These are phyloP conservation scores for Aureobasidium leucospermi DNA, from an alignment of 2,329 filamentous ascomycete genomes.

Conservation along the genomic window DNA sequence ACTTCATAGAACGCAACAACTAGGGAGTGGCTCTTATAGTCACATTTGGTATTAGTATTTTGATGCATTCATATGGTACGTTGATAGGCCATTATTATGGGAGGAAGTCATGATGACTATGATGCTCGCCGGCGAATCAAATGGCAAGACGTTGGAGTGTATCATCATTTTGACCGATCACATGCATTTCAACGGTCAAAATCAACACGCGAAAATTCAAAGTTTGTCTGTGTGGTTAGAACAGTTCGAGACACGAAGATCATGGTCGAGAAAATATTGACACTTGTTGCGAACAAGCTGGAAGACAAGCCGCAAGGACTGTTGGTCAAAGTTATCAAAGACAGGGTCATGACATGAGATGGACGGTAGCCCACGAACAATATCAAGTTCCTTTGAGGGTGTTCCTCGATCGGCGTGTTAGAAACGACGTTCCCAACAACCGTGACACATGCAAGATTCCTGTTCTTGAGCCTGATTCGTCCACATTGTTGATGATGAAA, in stretches of 20 bases:
- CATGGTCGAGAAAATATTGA: too few species aligned
- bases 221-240: too few species aligned
- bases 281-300: too few species aligned
- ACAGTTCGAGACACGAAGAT: too few species aligned
- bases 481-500: not conserved
- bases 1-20: too few species aligned
- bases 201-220: not conserved
- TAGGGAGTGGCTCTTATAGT: too few species aligned
- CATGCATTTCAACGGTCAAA: conserved; percentile 1
- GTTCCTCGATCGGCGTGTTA: not conserved
- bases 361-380: not conserved
- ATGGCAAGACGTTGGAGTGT: not conserved
- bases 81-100: too few species aligned
- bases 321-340: not conserved
- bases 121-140: not conserved
- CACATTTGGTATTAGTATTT: too few species aligned
- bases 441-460: not conserved
- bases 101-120: not conserved
- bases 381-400: not conserved
- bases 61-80: too few species aligned
- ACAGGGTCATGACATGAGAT: not conserved
- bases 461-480: not conserved
- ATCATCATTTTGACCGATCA: conserved; percentile 1
- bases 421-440: not conserved
- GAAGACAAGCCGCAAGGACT: not conserved